phyloP scores from a whole-genome alignment of 1,139 yeast genomes.

The Casaregolazyma lundiana region DNA sequence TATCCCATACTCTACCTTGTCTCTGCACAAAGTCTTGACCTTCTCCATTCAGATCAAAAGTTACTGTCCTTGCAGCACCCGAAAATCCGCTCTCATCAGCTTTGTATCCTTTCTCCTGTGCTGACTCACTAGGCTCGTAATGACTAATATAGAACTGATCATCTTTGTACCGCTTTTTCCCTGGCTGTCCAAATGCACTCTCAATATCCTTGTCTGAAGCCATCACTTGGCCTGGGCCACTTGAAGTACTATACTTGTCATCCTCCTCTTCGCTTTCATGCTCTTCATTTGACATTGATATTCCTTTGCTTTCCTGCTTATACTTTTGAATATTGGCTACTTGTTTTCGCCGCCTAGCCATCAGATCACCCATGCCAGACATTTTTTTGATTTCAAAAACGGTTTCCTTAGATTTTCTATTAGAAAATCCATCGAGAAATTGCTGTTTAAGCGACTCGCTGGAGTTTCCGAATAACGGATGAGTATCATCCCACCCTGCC shows the following conservation, averaged over 20 bases:
- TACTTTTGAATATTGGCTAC: slow-evolving; percentile 81
- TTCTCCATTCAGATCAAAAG: slow-evolving; percentile 80
- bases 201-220: slow-evolving; percentile 32
- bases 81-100: slow-evolving; percentile 53
- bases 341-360: slow-evolving; percentile 82
- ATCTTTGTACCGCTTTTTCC: slow-evolving; percentile 53
- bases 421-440: slow-evolving; percentile 64
- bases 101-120: slow-evolving; percentile 78
- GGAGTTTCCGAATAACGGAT: slow-evolving; percentile 50
- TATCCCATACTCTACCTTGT: slow-evolving; percentile 88
- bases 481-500: slow-evolving; percentile 82
- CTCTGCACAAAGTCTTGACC: slow-evolving; percentile 50
- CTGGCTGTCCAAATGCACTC: slow-evolving; percentile 25
- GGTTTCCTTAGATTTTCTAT: slow-evolving; percentile 68
- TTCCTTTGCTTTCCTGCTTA: slow-evolving; percentile 41
- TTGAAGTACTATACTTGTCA: slow-evolving; percentile 11
- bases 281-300: slow-evolving; percentile 46
- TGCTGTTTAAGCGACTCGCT: slow-evolving; percentile 68
- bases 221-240: slow-evolving; percentile 15
- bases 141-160: slow-evolving; percentile 84
- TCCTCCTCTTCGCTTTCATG: slow-evolving; percentile 22
- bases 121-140: slow-evolving; percentile 74
- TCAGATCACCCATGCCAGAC: slow-evolving; percentile 66
- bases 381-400: slow-evolving; percentile 73
- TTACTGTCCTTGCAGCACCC: slow-evolving; percentile 75